phyloP scores from a whole-genome alignment of 2,329 filamentous ascomycete genomes.

The Ceratocystis huliohia region DNA sequence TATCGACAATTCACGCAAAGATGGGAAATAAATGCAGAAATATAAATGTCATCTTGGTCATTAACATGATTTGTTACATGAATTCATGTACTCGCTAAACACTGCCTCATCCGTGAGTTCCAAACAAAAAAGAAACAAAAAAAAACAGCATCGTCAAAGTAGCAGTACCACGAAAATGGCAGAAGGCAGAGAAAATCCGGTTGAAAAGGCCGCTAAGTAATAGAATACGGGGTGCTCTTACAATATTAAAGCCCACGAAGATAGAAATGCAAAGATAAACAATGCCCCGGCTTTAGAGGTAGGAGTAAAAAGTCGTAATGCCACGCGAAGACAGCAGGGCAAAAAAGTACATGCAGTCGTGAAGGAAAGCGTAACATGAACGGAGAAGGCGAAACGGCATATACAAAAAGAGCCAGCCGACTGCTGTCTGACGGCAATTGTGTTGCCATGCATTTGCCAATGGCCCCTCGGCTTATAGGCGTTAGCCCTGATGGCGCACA shows the following conservation, averaged over 20 bases:
- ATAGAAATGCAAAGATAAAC: background rate
- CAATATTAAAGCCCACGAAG: background rate
- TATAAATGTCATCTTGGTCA: background rate
- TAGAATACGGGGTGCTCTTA: background rate
- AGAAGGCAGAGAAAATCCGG: background rate
- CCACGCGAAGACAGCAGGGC: background rate
- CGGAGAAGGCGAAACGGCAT: slow-evolving; percentile 6
- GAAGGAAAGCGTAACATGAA: slow-evolving; percentile 6
- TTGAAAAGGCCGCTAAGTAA: no score
- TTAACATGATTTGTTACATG: background rate
- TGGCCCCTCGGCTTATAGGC: no score
- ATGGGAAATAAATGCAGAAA: background rate
- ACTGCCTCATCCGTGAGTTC: background rate
- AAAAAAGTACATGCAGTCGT: slow-evolving; percentile 1
- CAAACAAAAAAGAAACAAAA: background rate
- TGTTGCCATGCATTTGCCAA: no score
- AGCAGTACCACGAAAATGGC: background rate
- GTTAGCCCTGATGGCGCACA: no score
- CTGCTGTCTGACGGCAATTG: background rate
- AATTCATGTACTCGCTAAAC: background rate
- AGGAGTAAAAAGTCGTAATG: background rate
- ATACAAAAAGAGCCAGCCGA: background rate
- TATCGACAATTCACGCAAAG: background rate
- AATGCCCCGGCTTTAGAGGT: background rate
- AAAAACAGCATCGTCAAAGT: slow-evolving; percentile 6